A percentile compares a stretch with the other conserved stretches of the same genome.
Evolutionary conservation across 495 filamentous ascomycete genomes (phyloP).

Genomic region (Baudoinia panamericana): DNA sequence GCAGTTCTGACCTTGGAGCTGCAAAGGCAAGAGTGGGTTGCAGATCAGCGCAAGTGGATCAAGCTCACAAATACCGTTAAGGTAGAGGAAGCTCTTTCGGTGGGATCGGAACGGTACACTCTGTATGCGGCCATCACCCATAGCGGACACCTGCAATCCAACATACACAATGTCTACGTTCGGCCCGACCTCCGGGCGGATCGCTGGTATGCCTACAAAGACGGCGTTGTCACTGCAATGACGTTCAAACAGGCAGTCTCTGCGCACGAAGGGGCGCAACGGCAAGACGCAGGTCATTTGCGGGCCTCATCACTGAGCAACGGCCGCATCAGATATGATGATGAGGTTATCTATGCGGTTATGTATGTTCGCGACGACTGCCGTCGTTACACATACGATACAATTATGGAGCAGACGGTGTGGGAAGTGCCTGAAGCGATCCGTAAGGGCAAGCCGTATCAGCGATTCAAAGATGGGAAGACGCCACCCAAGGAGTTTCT

Average conservation of each 20-base stretch:
- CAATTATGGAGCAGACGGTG: slow-evolving; percentile 25
- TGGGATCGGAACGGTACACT: slow-evolving; percentile 38
- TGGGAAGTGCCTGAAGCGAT: slow-evolving; percentile 12
- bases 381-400: too few species aligned
- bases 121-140: slow-evolving; percentile 53
- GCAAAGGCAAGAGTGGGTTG: slow-evolving; percentile 43
- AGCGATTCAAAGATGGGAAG: neutral
- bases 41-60: slow-evolving; percentile 41
- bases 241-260: slow-evolving; percentile 45
- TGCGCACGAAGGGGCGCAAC: slow-evolving; percentile 35
- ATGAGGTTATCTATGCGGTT: slow-evolving; percentile 44
- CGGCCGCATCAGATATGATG: too few species aligned
- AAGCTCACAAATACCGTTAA: slow-evolving; percentile 44
- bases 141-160: slow-evolving; percentile 45
- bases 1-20: slow-evolving; percentile 47
- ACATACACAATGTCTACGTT: slow-evolving; percentile 48
- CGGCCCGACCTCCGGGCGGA: slow-evolving; percentile 44
- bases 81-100: slow-evolving; percentile 38
- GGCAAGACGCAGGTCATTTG: neutral
- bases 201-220: slow-evolving; percentile 48
- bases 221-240: slow-evolving; percentile 43
- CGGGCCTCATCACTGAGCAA: slow-evolving; percentile 6
- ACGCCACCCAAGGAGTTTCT: neutral
- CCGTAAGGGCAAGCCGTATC: neutral
- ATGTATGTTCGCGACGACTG: slow-evolving; percentile 53